These are phyloP conservation scores for Rhizopogon vesiculosus DNA, from an alignment of 768 basidiomycete genomes.

Conservation along the genomic window DNA sequence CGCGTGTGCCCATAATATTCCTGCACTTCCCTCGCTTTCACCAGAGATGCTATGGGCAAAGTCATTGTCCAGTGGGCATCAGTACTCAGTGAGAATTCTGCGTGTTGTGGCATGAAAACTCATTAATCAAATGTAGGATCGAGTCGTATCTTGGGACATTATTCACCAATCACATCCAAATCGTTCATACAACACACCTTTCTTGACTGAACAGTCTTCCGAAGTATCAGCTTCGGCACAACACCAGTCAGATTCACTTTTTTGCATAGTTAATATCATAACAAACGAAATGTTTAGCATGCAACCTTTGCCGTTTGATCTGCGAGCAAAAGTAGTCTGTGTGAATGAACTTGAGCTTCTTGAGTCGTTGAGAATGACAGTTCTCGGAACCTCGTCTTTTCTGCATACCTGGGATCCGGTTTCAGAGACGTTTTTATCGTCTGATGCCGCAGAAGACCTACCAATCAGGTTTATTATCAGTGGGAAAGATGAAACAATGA, in stretches of 20 bases:
- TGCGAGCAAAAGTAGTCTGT: conserved; percentile 34
- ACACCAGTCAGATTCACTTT: conserved; percentile 44
- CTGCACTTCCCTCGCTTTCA: neutral
- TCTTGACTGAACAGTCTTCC: conserved; percentile 65
- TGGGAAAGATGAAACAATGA: conserved; percentile 53
- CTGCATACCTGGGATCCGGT: conserved; percentile 59
- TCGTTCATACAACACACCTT: conserved; percentile 39
- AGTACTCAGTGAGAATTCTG: conserved; percentile 11
- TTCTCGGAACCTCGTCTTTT: conserved; percentile 64
- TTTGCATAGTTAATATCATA: neutral
- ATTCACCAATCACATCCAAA: conserved; percentile 31
- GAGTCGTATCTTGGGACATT: conserved; percentile 62
- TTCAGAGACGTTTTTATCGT: conserved; percentile 53
- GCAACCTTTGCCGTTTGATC: conserved; percentile 39
- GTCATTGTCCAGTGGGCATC: conserved; percentile 2
- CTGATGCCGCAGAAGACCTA: conserved; percentile 29
- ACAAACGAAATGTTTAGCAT: conserved; percentile 35
- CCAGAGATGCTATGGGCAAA: conserved; percentile 16
- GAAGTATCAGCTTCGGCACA: conserved; percentile 51
- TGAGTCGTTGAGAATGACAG: conserved; percentile 46
- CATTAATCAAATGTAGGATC: conserved; percentile 30
- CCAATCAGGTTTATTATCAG: conserved; percentile 42
- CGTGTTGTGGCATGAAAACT: neutral
- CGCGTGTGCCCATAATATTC: too few species aligned
- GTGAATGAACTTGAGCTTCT: conserved; percentile 46